Evolutionary conservation across 2,329 filamentous ascomycete species (phyloP), one percentile per base, ranked within the genome.

Genomic region (Neofusicoccum kwambonambiense): DNA sequence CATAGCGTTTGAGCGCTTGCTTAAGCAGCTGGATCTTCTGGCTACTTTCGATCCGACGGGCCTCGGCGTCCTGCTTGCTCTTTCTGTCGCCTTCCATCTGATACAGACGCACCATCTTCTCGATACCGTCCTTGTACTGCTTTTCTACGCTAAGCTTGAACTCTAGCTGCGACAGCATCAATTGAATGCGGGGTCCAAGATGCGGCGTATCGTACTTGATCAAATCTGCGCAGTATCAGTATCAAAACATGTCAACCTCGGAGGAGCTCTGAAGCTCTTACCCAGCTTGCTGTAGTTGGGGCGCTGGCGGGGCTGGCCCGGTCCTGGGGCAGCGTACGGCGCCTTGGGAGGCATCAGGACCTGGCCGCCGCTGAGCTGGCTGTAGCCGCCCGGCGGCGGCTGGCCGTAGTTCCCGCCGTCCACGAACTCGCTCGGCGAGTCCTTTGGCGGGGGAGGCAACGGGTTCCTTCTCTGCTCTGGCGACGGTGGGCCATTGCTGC

Each of bases 131-230:
- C 70, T 98, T 93, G 79, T 99, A 99, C 80, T 99, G 95, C 76
- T 97, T 96, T 78, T 99, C 95, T 34, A 99, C 95, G 70, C 95
- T 97, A 67, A 99, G 86, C 82, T 99, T 99, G 83, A 99, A 99
- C 79, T 98, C 93, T 68, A 99, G 89, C 78, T 99, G 95, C 54
- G 95, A 96, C 74, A 99, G 83, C 95, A 99, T 99, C 74, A 98
- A 90, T 81, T 99, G 95, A 74, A 99, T 99, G 70, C 96, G 93
- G 67, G 95, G 94, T 39, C 95, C 95, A 68, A 99, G 89, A 77
- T 97, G 92, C 17, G 91, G 91, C 37, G 93, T 97, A 76, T 99
- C 95, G 80, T 96, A 97, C 87, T 98, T 98, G 82, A 99, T 97
- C 68, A 99, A 83, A 80, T 99, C 95, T 97, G 70, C 22, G 52